Base-by-base conservation (phyloP, 2,329 filamentous ascomycete genomes). In the Colletotrichum sp. region DNA sequence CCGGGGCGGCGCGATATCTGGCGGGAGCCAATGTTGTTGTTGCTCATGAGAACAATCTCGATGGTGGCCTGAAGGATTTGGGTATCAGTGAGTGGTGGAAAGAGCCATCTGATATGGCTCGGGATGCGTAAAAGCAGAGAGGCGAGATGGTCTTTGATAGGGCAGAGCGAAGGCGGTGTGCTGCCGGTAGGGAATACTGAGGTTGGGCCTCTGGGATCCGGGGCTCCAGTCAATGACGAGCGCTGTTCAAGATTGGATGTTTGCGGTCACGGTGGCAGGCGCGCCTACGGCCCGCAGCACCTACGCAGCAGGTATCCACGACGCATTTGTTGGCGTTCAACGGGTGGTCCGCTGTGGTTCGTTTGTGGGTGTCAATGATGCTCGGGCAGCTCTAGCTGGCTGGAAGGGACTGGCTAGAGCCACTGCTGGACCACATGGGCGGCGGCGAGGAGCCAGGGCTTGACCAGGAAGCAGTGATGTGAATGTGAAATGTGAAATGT, bases 381-480 rank as follows among this genome's bases (percentile, higher is more conserved):
- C 30, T 30, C 44, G 52, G 67, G 72, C 39, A 57, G 69, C 30
- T 72, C 28, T 57, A 72, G 73, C 32, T 75, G 73, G 73, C 73
- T 44, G 44, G 69, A 64, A 44, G 62, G 30, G 69, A 26, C 72
- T 34, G 69, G 73, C 62, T 34, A 68, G 73, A 57, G 71, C 62
- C 62, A 62, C 55, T 26, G 24, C 21, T 36, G 69, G 62, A 63
- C 28, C 62, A 60, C 60, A 71, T 52, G 68, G 68, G 36, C 68
- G 49, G 52, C 62, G 52, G 52, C 62, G 39, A 64, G 36, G 32
- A 65, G 44, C 44, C 67, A 30, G 65, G 71, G 44, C 66, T 26
- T 52, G 49, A 63, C 62, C 44, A 49, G 69, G 26, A 64, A 57
- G 44, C 34, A 5, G 49, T 44, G 21, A 39, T 72, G 69, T 49